phyloP scores from a whole-genome alignment of 345 rosid genomes.

The Citrus reticulata region DNA sequence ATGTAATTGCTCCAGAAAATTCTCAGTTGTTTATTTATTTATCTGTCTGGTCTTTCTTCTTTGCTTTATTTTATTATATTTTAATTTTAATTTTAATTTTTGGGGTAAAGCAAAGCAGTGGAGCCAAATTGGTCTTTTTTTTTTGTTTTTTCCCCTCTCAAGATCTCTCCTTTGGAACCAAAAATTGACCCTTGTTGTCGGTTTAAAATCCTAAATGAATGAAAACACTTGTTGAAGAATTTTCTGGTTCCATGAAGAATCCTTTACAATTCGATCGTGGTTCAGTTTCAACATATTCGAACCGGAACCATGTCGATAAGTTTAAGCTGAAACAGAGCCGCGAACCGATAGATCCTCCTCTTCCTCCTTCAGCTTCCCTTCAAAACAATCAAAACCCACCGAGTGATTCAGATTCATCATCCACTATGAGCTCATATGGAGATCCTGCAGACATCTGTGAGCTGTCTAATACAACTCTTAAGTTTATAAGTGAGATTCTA shows the following conservation, averaged over 20 bases:
- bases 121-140: not conserved
- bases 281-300: not conserved
- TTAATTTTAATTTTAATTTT: not conserved
- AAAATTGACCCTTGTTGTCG: not conserved
- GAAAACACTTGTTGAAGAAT: not conserved
- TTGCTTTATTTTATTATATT: not conserved
- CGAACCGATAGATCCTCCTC: not conserved
- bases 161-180: not conserved
- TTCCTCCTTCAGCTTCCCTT: not conserved
- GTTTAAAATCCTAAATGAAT: not conserved
- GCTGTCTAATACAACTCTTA: slow-evolving; percentile 29
- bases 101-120: not conserved
- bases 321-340: not conserved
- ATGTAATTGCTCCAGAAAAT: not conserved
- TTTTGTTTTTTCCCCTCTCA: not conserved
- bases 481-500: slow-evolving; percentile 50
- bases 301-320: not conserved
- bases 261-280: not conserved
- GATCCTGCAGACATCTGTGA: slow-evolving; percentile 8
- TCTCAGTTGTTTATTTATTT: not conserved
- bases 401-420: not conserved
- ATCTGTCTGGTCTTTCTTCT: not conserved
- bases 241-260: slow-evolving; percentile 9
- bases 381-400: not conserved
- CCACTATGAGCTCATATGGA: slow-evolving; percentile 8